A percentile compares a stretch with the other conserved stretches of the same genome.
These are phyloP conservation scores for Entonaema liquescens DNA, from an alignment of 495 filamentous ascomycete genomes.

Conservation along the genomic window DNA sequence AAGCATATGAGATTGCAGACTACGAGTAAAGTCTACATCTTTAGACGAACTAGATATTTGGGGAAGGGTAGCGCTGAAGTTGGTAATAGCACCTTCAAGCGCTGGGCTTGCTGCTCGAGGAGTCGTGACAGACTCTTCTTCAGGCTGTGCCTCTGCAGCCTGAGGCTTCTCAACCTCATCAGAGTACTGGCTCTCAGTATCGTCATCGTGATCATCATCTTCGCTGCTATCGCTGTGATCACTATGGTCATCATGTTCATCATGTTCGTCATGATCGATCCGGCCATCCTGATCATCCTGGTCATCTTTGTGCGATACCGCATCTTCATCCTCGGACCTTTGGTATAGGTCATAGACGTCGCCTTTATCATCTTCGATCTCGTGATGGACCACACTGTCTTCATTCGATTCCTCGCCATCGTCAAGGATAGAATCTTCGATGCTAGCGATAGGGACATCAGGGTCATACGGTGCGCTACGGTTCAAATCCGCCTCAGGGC, in stretches of 20 bases:
- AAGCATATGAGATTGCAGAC: conserved; percentile 55
- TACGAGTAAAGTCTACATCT: conserved; percentile 50
- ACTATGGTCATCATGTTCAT: conserved; percentile 12
- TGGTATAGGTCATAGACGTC: conserved; percentile 74
- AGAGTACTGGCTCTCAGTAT: conserved; percentile 42
- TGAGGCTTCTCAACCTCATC: conserved; percentile 36
- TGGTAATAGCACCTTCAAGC: conserved; percentile 40
- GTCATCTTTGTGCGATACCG: conserved; percentile 53
- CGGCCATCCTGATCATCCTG: not conserved
- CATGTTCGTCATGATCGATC: not conserved
- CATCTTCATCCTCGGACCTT: conserved; percentile 49
- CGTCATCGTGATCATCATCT: conserved; percentile 14
- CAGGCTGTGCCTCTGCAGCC: conserved; percentile 10
- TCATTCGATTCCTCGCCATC: conserved; percentile 62
- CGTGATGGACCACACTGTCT: conserved; percentile 72
- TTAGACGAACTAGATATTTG: conserved; percentile 39
- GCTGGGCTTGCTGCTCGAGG: conserved; percentile 53
- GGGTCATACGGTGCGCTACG: conserved; percentile 70
- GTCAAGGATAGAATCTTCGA: conserved; percentile 62
- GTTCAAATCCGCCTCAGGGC: conserved; percentile 62
- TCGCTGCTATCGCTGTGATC: not conserved
- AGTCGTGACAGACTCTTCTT: conserved; percentile 49
- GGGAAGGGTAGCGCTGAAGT: conserved; percentile 44
- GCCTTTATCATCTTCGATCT: conserved; percentile 68
- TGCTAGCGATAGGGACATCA: conserved; percentile 84